Base-by-base conservation (phyloP, 2,329 filamentous ascomycete species). In the Alternaria viburni region DNA sequence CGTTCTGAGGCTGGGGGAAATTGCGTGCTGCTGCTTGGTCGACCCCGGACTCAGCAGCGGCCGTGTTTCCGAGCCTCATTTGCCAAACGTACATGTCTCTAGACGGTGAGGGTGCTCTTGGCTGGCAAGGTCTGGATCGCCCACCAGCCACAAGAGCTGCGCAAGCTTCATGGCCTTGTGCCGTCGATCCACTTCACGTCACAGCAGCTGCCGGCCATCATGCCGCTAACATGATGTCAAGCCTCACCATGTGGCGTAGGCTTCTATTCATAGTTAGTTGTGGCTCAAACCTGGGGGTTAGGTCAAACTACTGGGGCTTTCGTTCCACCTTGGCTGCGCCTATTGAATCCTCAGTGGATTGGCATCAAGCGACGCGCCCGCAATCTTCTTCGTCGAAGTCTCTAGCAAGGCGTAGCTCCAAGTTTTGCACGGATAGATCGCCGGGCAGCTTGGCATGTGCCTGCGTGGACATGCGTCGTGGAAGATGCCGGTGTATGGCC, bases 91-190 rank as follows among this genome's bases (percentile, higher is more conserved):
- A 15, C 41, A 56, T 49, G 43, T 46, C 58, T 41, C 17, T 52
- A 28, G 49, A 52, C 30, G 19, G 30, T 36, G 13, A 36, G 36
- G n/a, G 19, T n/a, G 19, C 49, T 23, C 54, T 51, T 61, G 59
- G 54, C 59, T n/a, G 15, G 23, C n/a, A 23, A 17, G 23, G 59
- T 7, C 45, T 47, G 46, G 46, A 61, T 51, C 54, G 57, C 44
- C 25, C 57, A 63, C 41, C 47, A 62, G 52, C 57, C 59, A 61
- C 54, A 57, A 26, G 9, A 44, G 19, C 30, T 55, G 32, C 65
- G 67, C 67, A 67, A 69, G 59, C 61, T 54, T 26, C 28, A 50
- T 43, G 43, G 55, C 30, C 25, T 45, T 59, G 21, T 52, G 36
- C 47, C 26, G 59, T 44, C 21, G 56, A 54, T 54, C 44, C 23